Percentiles rank a stretch among this genome's conserved stretches.
Evolutionary conservation across 2,329 filamentous ascomycete species (phyloP).

Genomic region (Apiospora phragmitis): DNA sequence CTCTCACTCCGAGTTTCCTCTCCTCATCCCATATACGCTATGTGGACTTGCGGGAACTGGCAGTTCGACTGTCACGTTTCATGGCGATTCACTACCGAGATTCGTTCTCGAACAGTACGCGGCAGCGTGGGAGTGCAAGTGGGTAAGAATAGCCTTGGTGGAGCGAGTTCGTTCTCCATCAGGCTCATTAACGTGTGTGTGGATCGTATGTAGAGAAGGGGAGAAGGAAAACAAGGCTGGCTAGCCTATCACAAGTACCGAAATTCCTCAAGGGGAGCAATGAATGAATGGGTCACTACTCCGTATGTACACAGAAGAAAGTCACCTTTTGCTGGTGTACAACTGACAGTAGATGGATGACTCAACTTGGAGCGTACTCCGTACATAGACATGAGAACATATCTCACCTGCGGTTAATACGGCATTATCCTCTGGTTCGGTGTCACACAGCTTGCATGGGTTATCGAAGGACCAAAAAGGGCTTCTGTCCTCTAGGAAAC

Average conservation of each 20-base stretch:
- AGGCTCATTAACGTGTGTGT: not conserved
- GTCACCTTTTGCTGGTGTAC: not conserved
- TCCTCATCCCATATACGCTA: not conserved
- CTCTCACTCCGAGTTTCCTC: not conserved
- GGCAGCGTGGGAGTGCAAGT: not conserved
- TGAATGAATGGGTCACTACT: too few relatives aligned
- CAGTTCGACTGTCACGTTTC: not conserved
- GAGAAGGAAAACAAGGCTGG: not conserved
- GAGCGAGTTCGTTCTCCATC: not conserved
- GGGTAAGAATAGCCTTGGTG: not conserved
- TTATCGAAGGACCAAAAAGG: not conserved
- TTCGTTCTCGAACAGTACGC: not conserved
- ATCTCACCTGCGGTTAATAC: not conserved
- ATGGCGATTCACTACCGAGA: not conserved
- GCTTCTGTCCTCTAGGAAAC: not conserved
- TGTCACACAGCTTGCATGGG: not conserved
- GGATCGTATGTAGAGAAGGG: not conserved
- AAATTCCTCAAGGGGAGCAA: not conserved
- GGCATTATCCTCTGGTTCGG: not conserved
- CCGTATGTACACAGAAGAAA: too few relatives aligned
- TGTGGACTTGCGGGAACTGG: not conserved
- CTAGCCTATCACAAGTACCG: not conserved
- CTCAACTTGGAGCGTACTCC: not conserved
- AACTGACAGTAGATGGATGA: not conserved
- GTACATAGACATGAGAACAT: too few relatives aligned